Evolutionary conservation across 192 early-diverging fungal genomes (phyloP).

Genomic region (Linnemannia zychae): DNA sequence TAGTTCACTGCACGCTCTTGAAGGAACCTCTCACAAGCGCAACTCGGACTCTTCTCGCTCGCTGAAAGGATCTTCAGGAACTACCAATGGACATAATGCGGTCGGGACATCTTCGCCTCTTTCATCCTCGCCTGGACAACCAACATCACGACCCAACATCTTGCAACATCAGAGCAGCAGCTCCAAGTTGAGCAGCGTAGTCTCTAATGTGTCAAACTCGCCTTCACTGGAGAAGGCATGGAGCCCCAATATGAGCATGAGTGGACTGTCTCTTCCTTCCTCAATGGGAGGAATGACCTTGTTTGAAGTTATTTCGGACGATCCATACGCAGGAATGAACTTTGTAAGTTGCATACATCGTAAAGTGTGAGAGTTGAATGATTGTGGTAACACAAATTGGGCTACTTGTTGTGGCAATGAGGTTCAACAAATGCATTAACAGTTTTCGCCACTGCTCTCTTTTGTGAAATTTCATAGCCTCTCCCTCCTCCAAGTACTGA

Average conservation of each 20-base stretch:
- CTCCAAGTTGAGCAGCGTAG: conserved; percentile 32
- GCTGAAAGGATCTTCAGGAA: conserved; percentile 30
- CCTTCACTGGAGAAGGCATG: conserved; percentile 39
- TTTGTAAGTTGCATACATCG: conserved; percentile 32
- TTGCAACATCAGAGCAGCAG: conserved; percentile 34
- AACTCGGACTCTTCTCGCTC: conserved; percentile 49
- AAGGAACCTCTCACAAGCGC: conserved; percentile 20
- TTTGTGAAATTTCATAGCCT: conserved; percentile 16
- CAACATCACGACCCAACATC: conserved; percentile 9
- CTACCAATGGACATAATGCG: conserved; percentile 3
- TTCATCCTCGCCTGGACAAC: conserved; percentile 14
- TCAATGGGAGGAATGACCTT: conserved; percentile 40
- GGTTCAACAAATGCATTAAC: not conserved
- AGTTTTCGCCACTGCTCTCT: not conserved
- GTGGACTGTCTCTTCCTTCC: not conserved
- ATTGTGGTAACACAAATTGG: not conserved
- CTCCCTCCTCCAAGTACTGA: conserved; percentile 42
- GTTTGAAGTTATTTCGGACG: conserved; percentile 50
- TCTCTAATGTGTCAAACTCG: conserved; percentile 25
- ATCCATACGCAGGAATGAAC: conserved; percentile 39
- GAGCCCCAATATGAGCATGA: conserved; percentile 34
- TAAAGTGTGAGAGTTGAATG: not conserved
- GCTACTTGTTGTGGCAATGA: not conserved
- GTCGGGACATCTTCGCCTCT: conserved; percentile 21
- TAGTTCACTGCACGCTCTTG: conserved; percentile 45